Evolutionary conservation across 345 rosid species (phyloP).

Genomic region (Citrus sp.): DNA sequence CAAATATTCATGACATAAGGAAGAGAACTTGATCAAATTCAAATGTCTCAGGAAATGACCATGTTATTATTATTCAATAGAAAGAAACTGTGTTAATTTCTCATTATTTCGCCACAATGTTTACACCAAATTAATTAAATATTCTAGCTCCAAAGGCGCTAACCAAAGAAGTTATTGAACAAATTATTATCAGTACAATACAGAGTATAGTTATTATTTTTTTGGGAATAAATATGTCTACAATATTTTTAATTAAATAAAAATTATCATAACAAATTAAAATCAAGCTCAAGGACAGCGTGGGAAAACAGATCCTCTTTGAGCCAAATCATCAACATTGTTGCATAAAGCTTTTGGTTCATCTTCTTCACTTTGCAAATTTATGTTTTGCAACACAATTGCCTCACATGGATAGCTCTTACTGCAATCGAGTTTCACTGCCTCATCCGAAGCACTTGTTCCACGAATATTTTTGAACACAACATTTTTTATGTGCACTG

Average conservation of each 20-base stretch:
- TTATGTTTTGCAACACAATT: constrained; percentile 48
- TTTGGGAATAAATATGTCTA: not conserved
- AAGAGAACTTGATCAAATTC: no score
- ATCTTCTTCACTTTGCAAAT: constrained; percentile 26
- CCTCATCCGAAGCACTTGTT: constrained; percentile 70
- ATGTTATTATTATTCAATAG: not conserved
- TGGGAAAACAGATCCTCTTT: constrained; percentile 54
- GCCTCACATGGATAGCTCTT: constrained; percentile 57
- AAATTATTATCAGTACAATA: not conserved
- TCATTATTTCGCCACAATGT: not conserved
- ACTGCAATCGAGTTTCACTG: constrained; percentile 64
- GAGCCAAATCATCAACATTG: constrained; percentile 36
- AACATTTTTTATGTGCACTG: constrained; percentile 64
- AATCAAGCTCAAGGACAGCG: constrained; percentile 26
- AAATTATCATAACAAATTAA: no score
- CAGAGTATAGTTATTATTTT: not conserved
- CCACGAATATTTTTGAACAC: constrained; percentile 70
- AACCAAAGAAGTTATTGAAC: not conserved
- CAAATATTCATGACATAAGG: no score
- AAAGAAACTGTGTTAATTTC: not conserved
- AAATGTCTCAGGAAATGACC: not conserved
- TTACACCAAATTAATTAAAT: not conserved
- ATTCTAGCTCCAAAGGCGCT: not conserved
- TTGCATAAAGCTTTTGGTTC: constrained; percentile 47
- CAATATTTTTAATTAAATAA: not conserved